phyloP scores from a whole-genome alignment of 495 filamentous ascomycete species.

The Echria macrotheca region DNA sequence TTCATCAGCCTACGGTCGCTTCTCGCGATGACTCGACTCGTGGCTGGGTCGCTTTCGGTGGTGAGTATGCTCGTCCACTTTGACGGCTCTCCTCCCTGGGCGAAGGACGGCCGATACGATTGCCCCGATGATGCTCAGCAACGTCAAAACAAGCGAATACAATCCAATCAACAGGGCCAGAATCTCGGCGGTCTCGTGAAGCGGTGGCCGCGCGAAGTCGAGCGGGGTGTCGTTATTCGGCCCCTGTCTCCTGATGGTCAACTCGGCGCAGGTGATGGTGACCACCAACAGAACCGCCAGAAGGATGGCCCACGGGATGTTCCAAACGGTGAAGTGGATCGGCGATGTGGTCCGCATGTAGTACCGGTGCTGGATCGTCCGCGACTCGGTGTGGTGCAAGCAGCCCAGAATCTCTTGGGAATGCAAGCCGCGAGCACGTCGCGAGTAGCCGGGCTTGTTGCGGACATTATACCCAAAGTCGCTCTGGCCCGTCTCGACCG shows the following conservation, averaged over 20 bases:
- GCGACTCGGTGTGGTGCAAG: constrained; percentile 18
- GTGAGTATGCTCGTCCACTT: not conserved
- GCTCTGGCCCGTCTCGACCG: constrained; percentile 13
- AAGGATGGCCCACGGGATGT: constrained; percentile 25
- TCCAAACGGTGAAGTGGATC: constrained; percentile 23
- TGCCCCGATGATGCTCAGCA: constrained; percentile 21
- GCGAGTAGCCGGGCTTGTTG: constrained; percentile 14
- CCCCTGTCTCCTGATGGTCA: constrained; percentile 22
- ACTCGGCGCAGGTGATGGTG: constrained; percentile 20
- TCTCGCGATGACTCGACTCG: not conserved
- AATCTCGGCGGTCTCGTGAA: constrained; percentile 28
- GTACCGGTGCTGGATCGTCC: constrained; percentile 20
- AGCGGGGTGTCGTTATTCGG: constrained; percentile 19
- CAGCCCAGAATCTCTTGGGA: constrained; percentile 23
- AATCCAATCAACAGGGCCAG: constrained; percentile 24
- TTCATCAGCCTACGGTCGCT: too few species aligned
- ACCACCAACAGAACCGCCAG: constrained; percentile 20
- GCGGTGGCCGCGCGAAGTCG: constrained; percentile 23
- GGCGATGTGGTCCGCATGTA: constrained; percentile 11
- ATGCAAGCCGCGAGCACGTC: constrained; percentile 18
- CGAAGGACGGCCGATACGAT: constrained; percentile 5
- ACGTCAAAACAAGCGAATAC: constrained; percentile 21
- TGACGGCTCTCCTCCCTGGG: not conserved
- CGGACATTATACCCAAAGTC: constrained; percentile 11
- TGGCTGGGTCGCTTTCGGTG: not conserved